Base-by-base conservation (phyloP, 495 filamentous ascomycete genomes). In the Aspergillus carlsbadensis region DNA sequence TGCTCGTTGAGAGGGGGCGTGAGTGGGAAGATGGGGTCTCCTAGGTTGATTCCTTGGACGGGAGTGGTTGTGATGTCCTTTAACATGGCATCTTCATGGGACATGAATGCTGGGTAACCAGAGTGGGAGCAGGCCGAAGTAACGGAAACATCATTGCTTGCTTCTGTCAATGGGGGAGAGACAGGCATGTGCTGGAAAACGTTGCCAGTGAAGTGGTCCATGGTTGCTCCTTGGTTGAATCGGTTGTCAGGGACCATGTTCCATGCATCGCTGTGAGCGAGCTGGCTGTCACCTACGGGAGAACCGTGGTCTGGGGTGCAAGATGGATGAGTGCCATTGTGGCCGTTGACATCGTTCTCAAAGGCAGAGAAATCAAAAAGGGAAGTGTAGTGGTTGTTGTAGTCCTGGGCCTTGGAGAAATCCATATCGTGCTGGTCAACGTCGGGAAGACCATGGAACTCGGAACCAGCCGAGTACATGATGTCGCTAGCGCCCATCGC, bases 141-240 rank as follows among this genome's bases (percentile, higher is more conserved):
- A 49, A 78, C 70, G 58, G 74, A 71, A 52, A 74, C 61, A 59
- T 77, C 74, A 73, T 74, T 72, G 57, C 75, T 75, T 14, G 71
- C 73, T 60, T 78, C 75, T 10, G 74, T 76, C 62, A 78, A 53
- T 33, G 75, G 75, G 29, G 75, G 75, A 44, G 75, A 77, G 49
- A 78, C 72, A 6, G 75, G 75, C 4, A 71, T 66, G 15, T 70
- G 57, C 60, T 70, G 72, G 62, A 72, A 75, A 48, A 75, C 62
- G 57, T 65, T 63, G 20, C 72, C 65, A 24, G 68, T 65, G 26
- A 72, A 68, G 50, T 75, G 71, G 33, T 74, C 72, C 63, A 76
- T 58, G 31, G 65, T 58, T 20, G 72, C 68, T 69, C 73, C 73
- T 52, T 67, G 70, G 68, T 70, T 73, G 36, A 72, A 68, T 41